Conservation (phyloP, 805 yeast species). For the Zygosaccharomyces siamensis region DNA sequence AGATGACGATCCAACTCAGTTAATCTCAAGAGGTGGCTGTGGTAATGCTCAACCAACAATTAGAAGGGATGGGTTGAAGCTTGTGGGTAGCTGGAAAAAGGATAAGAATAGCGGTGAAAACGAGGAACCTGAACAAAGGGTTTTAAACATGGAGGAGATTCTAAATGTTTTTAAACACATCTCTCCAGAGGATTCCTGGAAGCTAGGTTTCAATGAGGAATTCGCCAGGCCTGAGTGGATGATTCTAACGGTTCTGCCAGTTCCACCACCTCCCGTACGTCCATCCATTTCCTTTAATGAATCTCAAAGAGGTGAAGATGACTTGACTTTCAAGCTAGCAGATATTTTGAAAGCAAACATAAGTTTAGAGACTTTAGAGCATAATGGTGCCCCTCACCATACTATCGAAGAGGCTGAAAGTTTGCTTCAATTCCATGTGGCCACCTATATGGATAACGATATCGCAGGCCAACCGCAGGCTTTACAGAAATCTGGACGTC, state of each 20-base stretch:
- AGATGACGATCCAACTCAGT: slow-evolving; percentile 53
- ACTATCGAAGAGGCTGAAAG: slow-evolving; percentile 96
- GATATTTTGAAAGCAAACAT: slow-evolving; percentile 95
- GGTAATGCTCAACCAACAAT: slow-evolving; percentile 95
- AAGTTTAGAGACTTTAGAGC: slow-evolving; percentile 93
- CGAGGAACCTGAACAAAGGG: slow-evolving; percentile 85
- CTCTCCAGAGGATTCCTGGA: slow-evolving; percentile 71
- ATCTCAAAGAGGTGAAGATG: slow-evolving; percentile 98
- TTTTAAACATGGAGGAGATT: slow-evolving; percentile 83
- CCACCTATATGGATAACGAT: slow-evolving; percentile 99
- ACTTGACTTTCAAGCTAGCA: slow-evolving; percentile 93
- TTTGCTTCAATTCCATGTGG: slow-evolving; percentile 92
- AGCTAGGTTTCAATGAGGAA: slow-evolving; percentile 88
- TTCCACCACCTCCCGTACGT: slow-evolving; percentile 99
- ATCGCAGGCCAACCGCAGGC: slow-evolving; percentile 99
- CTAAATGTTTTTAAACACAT: slow-evolving; percentile 89
- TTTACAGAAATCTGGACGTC: slow-evolving; percentile 96
- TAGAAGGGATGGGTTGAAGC: slow-evolving; percentile 91
- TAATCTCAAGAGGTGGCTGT: slow-evolving; percentile 87
- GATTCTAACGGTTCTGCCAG: slow-evolving; percentile 94
- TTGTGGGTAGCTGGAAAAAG: slow-evolving; percentile 98
- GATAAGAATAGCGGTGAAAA: slow-evolving; percentile 74
- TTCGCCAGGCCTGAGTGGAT: slow-evolving; percentile 99
- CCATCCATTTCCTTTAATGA: slow-evolving; percentile 98
- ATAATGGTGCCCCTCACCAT: slow-evolving; percentile 99